Conservation (phyloP, 2,329 filamentous ascomycete genomes). For the Didymella arachidicola region DNA sequence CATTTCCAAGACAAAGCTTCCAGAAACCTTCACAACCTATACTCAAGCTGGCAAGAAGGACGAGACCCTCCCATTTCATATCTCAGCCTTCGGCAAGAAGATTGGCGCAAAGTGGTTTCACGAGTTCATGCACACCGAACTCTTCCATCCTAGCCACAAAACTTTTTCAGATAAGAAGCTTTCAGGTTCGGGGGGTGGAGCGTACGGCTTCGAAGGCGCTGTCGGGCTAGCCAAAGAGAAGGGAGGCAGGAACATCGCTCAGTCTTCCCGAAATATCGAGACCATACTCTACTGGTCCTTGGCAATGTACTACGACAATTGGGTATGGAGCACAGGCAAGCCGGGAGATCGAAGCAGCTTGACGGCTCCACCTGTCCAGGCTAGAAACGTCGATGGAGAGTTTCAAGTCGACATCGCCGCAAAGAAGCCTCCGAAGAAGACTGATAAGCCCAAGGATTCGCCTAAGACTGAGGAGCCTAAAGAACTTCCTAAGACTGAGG, state of each 20-base stretch:
- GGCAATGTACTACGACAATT: slow-evolving; percentile 22
- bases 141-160: slow-evolving; percentile 15
- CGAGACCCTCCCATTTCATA: slow-evolving; percentile 17
- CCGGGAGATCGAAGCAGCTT: slow-evolving; percentile 8
- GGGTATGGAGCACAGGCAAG: slow-evolving; percentile 22
- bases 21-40: slow-evolving; percentile 19
- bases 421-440: slow-evolving; percentile 16
- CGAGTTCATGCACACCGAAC: slow-evolving; percentile 21
- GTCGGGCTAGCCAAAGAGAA: slow-evolving; percentile 19
- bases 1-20: slow-evolving; percentile 15
- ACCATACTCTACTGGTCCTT: slow-evolving; percentile 23
- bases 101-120: slow-evolving; percentile 24
- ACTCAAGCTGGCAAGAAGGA: slow-evolving; percentile 13
- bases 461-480: slow-evolving; percentile 9
- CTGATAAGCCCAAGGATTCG: neutral
- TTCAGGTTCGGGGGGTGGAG: slow-evolving; percentile 9
- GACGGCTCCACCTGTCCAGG: neutral
- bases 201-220: slow-evolving; percentile 15
- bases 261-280: slow-evolving; percentile 19
- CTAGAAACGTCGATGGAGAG: slow-evolving; percentile 1
- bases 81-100: slow-evolving; percentile 19
- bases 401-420: slow-evolving; percentile 9
- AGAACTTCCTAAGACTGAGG: slow-evolving; percentile 7
- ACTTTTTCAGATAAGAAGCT: slow-evolving; percentile 17
- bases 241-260: slow-evolving; percentile 9